Base-by-base conservation (phyloP, 2,329 filamentous ascomycete genomes). In the Diaporthe sp. region DNA sequence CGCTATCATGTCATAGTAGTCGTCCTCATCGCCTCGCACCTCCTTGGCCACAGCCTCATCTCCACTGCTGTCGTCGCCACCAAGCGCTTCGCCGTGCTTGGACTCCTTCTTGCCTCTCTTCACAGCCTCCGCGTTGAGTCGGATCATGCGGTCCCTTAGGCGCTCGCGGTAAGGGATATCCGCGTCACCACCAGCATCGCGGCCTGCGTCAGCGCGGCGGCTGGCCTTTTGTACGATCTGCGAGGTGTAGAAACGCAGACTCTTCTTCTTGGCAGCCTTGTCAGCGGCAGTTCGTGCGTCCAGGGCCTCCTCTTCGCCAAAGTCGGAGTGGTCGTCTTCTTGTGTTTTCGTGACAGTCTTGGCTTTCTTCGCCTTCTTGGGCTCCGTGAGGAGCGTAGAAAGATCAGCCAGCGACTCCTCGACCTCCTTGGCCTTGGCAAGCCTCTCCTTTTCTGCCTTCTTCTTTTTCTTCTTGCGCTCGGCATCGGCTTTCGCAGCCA, bases 171-270 rank as follows among this genome's bases (percentile, higher is more conserved):
- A 93, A 3, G 97, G 97, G 70, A 97, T 89, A 83, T 97, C 94
- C 78, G 90, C 88, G 81, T 97, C 94, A 78, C 94, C 94, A 77
- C 94, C 94, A 1, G 92, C 91, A 73, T 94, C 92, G 75, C 92
- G 90, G 55, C 93, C 93, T 51, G 93, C 93, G 42, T 88, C 91
- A 8, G 92, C 91, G 72, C 94, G 94, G 82, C 94, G 96, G 85
- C 95, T 97, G 73, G 94, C 92, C 85, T 98, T 98, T 82, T 98
- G 96, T 37, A 94, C 93, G 77, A 99, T 97, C 82, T 99, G 97
- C 4, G 96, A 98, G 3, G 97, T 98, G 89, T 99, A 99, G 88
- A 99, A 99, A 76, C 95, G 94, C 73, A 99, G 90, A 77, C 92
- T 95, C 88, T 97, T 98, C 88, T 97, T 98, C 83, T 94, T 94